phyloP scores from a whole-genome alignment of 208 protist genomes.

The Acanthamoeba divionensis region DNA sequence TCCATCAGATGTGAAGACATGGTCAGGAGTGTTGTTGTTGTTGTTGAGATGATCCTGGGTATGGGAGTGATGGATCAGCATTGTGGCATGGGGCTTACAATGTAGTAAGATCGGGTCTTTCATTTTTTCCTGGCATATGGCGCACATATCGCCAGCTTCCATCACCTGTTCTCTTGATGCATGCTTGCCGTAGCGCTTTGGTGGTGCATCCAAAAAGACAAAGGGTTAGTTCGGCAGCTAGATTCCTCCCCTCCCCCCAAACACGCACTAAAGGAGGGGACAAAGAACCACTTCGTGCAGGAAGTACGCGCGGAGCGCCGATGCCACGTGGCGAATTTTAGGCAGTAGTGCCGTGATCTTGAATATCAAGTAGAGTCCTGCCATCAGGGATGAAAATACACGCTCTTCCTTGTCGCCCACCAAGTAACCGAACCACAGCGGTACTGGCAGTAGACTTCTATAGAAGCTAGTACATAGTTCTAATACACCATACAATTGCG shows the following conservation, averaged over 20 bases:
- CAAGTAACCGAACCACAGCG: constrained; percentile 59
- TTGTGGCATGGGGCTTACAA: constrained; percentile 3
- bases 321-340: not conserved
- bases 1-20: no score
- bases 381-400: constrained; percentile 53
- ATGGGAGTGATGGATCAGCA: not conserved
- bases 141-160: constrained; percentile 52
- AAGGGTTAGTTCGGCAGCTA: not conserved
- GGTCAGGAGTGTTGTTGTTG: no score
- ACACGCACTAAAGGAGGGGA: not conserved
- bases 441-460: constrained; percentile 43
- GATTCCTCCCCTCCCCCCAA: no score
- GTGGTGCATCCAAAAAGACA: not conserved
- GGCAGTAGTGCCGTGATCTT: constrained; percentile 29
- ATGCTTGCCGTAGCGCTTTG: constrained; percentile 53
- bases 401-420: constrained; percentile 37
- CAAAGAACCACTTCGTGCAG: constrained; percentile 22
- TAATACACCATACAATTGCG: constrained; percentile 54
- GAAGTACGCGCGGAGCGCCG: constrained; percentile 4
- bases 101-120: not conserved
- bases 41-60: not conserved
- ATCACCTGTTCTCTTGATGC: constrained; percentile 49
- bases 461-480: constrained; percentile 47
- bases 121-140: constrained; percentile 63
- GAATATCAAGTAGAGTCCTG: constrained; percentile 59